These are phyloP conservation scores for Lentinula aciculospora DNA, from an alignment of 768 basidiomycete species.

Conservation along the genomic window DNA sequence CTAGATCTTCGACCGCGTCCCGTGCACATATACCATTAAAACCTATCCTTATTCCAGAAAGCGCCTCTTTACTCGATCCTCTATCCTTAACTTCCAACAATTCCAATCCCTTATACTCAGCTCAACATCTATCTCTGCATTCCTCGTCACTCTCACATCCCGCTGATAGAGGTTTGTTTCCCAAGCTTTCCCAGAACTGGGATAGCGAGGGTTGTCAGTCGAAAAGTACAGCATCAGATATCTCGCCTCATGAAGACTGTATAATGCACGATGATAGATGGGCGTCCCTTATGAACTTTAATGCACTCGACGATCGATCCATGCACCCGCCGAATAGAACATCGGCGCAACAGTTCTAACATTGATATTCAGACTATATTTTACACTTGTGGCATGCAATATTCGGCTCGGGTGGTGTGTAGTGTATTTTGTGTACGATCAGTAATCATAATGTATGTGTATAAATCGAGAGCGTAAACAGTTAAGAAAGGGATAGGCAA, in stretches of 20 bases:
- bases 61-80: background rate
- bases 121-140: background rate
- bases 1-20: background rate
- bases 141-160: background rate
- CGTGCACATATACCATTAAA: background rate
- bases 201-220: conserved; percentile 32
- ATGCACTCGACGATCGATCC: conserved; percentile 12
- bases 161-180: conserved; percentile 14
- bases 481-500: no score
- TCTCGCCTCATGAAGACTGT: conserved; percentile 12
- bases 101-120: background rate
- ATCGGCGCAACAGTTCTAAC: background rate
- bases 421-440: no score
- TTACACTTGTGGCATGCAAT: background rate
- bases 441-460: background rate
- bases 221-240: conserved; percentile 6
- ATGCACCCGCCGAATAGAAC: background rate
- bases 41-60: background rate
- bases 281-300: conserved; percentile 33
- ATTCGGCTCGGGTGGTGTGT: background rate
- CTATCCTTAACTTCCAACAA: background rate
- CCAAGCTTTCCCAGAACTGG: conserved; percentile 30
- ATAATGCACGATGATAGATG: conserved; percentile 31
- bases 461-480: background rate
- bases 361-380: background rate